Evolutionary conservation across 441 rosid genomes (phyloP), one percentile per base, ranked within the genome.

Genomic region (Bruguiera hainesii): DNA sequence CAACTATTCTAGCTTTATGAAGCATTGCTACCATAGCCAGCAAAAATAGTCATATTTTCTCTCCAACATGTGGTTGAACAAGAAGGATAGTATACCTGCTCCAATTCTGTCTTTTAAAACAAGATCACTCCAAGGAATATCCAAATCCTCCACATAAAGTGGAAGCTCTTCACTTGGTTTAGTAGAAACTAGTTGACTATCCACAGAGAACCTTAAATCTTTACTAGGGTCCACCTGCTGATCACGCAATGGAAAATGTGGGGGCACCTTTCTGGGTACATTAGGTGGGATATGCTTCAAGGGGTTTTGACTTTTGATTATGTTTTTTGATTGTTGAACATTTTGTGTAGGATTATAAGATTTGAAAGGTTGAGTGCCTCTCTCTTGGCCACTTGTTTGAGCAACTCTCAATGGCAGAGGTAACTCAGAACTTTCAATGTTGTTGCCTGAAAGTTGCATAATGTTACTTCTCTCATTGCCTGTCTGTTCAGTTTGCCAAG

Each of bases 61-160:
- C 42, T 65, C 20, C 52, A 60, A 62, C 28, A 58, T 25, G 19
- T 20, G 31, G 60, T 51, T 39, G 70, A 57, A 64, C 19, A 20
- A 28, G 55, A 65, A n/a, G 53, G 39, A 59, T 6, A 49, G 37
- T 55, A 35, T 87, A 96, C 99, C 99, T 87, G 97, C 85, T 88
- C 99, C 99, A 72, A 96, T 96, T 81, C 81, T 86, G 86, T 93
- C 98, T 80, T 84, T 91, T 66, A 96, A 64, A 71, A 79, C 81
- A 76, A 96, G 98, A 82, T 96, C 98, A 79, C 76, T 79, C 98
- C 98, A 96, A 19, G 96, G 88, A 71, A 96, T 93, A 60, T 81
- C 85, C 81, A 93, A 84, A 80, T 88, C 98, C 67, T 93, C 98
- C 72, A 84, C 82, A 73, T 89, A 97, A 79, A 88, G 78, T 55